These are phyloP conservation scores for Mimosa pudica DNA, from an alignment of 306 rosid genomes.

Conservation along the genomic window DNA sequence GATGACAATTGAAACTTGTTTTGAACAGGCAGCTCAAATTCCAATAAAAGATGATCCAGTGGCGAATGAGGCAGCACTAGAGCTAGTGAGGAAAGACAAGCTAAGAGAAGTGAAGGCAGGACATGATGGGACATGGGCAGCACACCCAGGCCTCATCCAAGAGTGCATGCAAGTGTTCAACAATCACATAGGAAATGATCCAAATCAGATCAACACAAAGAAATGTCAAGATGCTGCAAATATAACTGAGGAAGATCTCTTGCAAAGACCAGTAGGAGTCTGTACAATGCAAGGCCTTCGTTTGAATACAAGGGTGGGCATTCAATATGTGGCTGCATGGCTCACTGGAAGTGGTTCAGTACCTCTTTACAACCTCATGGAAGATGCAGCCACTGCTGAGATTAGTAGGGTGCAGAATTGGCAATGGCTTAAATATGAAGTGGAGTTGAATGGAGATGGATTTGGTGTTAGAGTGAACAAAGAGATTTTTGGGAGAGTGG, in stretches of 20 bases:
- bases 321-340: conserved; percentile 94
- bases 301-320: conserved; percentile 84
- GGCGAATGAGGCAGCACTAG: conserved; percentile 84
- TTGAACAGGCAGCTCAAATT: conserved; percentile 82
- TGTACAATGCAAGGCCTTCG: conserved; percentile 81
- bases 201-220: conserved; percentile 59
- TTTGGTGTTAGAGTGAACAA: conserved; percentile 66
- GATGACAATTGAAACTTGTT: neutral
- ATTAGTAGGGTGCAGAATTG: conserved; percentile 95
- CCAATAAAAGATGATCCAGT: conserved; percentile 72
- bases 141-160: conserved; percentile 86
- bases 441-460: conserved; percentile 74
- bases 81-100: conserved; percentile 83
- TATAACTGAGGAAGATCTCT: conserved; percentile 69
- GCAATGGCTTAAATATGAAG: conserved; percentile 93
- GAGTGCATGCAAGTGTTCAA: conserved; percentile 73
- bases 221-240: conserved; percentile 59
- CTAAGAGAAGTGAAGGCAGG: conserved; percentile 85
- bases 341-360: conserved; percentile 80
- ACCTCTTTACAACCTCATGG: conserved; percentile 96
- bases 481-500: conserved; percentile 74
- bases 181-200: conserved; percentile 53
- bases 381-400: conserved; percentile 97
- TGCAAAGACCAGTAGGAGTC: conserved; percentile 68
- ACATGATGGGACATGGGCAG: conserved; percentile 98